phyloP scores from a whole-genome alignment of 169 alveolate species.

The Cardiosporidium cionae region DNA sequence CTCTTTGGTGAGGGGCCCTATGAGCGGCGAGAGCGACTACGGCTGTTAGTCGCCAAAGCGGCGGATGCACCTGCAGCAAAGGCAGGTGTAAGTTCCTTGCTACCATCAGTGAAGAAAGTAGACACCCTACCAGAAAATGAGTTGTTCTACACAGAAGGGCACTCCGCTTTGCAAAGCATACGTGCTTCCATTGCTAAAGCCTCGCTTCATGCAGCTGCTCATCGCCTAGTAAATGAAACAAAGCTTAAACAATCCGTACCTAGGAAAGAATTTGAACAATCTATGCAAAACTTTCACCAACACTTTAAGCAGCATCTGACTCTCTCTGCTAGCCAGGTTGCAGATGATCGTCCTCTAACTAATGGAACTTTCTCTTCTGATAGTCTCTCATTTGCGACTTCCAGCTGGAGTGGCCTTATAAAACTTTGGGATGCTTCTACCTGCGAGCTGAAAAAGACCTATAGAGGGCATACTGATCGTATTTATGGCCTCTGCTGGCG shows the following conservation, averaged over 20 bases:
- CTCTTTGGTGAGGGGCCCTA: conserved; percentile 35
- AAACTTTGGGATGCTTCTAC: neutral
- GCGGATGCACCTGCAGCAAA: neutral
- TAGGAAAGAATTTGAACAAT: neutral
- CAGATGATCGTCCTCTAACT: conserved; percentile 34
- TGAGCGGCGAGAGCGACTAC: conserved; percentile 33
- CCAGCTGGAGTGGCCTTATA: conserved; percentile 6
- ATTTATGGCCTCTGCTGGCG: neutral
- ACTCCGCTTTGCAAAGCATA: neutral
- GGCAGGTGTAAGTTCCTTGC: neutral
- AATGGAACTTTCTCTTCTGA: conserved; percentile 21
- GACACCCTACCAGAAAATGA: neutral
- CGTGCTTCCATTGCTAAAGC: neutral
- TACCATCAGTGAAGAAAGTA: neutral
- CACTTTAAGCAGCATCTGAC: neutral
- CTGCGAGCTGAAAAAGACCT: neutral
- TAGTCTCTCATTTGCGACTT: neutral
- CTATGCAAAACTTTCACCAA: neutral
- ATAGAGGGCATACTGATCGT: neutral
- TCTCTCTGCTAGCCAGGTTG: conserved; percentile 8
- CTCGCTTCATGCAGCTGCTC: neutral
- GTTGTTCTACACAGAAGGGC: conserved; percentile 4
- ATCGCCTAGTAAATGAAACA: neutral
- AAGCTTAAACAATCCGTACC: neutral
- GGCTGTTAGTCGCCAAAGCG: conserved; percentile 8